phyloP scores from a whole-genome alignment of 768 basidiomycete genomes.

The Lactifluus hygrophoroides region DNA sequence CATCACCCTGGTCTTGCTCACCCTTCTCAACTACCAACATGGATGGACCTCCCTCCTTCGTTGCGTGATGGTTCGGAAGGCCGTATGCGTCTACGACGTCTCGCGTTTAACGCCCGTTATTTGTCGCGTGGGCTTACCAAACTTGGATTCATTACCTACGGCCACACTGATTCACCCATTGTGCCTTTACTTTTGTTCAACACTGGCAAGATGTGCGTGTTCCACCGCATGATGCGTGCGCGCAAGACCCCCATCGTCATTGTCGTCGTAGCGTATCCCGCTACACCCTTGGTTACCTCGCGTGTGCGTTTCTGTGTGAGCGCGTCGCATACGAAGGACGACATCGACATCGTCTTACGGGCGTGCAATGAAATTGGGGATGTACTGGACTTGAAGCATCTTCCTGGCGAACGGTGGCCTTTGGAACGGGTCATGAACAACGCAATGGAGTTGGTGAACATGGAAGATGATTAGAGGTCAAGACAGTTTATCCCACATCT shows the following conservation, averaged over 20 bases:
- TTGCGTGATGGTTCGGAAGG: constrained; percentile 85
- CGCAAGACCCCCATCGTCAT: constrained; percentile 74
- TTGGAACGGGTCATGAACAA: constrained; percentile 62
- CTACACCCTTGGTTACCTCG: constrained; percentile 80
- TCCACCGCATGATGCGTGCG: constrained; percentile 79
- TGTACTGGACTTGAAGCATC: constrained; percentile 84
- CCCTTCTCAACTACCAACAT: constrained; percentile 54
- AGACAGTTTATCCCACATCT: neutral
- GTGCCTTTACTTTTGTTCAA: constrained; percentile 89
- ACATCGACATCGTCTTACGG: constrained; percentile 75
- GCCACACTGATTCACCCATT: constrained; percentile 84
- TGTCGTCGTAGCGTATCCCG: constrained; percentile 86
- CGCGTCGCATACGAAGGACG: constrained; percentile 94
- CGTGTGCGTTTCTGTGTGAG: constrained; percentile 93
- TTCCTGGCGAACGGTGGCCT: constrained; percentile 60
- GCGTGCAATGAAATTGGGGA: constrained; percentile 93
- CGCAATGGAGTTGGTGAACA: constrained; percentile 67
- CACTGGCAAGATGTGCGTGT: constrained; percentile 88
- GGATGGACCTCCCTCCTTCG: constrained; percentile 65
- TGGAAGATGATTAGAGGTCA: constrained; percentile 23
- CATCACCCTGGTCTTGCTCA: constrained; percentile 69
- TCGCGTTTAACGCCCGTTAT: constrained; percentile 95
- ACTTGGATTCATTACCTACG: constrained; percentile 96
- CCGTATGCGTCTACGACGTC: constrained; percentile 64
- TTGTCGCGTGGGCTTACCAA: constrained; percentile 78